Evolutionary conservation across 768 basidiomycete species (phyloP).

Genomic region (Mycena floridula): DNA sequence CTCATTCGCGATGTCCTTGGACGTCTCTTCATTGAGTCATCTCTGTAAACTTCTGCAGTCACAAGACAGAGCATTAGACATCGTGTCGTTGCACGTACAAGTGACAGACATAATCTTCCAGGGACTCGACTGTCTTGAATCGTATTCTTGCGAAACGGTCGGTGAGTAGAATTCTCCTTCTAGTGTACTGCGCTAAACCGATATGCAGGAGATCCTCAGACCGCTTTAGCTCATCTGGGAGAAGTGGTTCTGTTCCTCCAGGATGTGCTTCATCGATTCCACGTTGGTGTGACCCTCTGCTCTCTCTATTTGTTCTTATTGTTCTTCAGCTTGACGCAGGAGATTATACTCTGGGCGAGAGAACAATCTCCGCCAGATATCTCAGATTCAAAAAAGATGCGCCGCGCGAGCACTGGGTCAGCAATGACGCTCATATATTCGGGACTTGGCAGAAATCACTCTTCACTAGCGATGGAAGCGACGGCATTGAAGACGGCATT

Average conservation of each 20-base stretch:
- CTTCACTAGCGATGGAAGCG: slow-evolving; percentile 63
- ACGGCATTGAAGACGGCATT: slow-evolving; percentile 77
- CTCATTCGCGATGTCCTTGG: slow-evolving; percentile 42
- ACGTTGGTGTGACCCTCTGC: slow-evolving; percentile 34
- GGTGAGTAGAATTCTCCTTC: slow-evolving; percentile 37
- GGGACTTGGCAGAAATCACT: slow-evolving; percentile 69
- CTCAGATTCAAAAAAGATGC: slow-evolving; percentile 42
- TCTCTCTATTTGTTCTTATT: no score
- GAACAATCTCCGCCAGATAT: slow-evolving; percentile 42
- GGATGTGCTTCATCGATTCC: slow-evolving; percentile 56
- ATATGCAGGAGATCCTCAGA: slow-evolving; percentile 71
- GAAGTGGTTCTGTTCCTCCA: slow-evolving; percentile 76
- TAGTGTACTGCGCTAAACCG: slow-evolving; percentile 2
- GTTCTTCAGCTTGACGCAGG: slow-evolving; percentile 41
- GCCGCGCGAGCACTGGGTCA: slow-evolving; percentile 30
- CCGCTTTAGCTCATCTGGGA: slow-evolving; percentile 71
- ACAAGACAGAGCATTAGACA: slow-evolving; percentile 56
- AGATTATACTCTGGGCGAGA: slow-evolving; percentile 38
- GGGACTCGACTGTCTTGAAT: slow-evolving; percentile 55
- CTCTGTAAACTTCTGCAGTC: slow-evolving; percentile 62
- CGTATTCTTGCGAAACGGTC: slow-evolving; percentile 76
- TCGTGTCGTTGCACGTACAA: slow-evolving; percentile 60
- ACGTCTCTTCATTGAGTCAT: slow-evolving; percentile 65
- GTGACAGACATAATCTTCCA: slow-evolving; percentile 61
- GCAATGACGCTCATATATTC: slow-evolving; percentile 39